Percentiles rank a stretch among this genome's conserved stretches.
phyloP scores from a whole-genome alignment of 163 green algal genomes.

The Scenedesmus sp. region DNA sequence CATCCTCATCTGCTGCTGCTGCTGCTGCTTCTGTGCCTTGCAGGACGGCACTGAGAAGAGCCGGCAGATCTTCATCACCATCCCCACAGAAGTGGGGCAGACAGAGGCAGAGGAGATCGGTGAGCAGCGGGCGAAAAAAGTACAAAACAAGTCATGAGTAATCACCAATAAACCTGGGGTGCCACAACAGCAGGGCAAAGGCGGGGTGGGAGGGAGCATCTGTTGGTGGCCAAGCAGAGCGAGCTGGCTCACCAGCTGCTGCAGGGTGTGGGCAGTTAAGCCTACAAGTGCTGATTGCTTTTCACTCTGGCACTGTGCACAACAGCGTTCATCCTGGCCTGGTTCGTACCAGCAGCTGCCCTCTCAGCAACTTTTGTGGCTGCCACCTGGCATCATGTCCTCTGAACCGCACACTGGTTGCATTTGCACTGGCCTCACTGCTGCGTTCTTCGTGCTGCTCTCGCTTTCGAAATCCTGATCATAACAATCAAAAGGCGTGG shows the following conservation, averaged over 20 bases:
- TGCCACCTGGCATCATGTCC: no score
- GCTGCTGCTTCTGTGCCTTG: conserved; percentile 7
- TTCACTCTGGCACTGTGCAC: no score
- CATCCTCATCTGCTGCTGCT: background rate
- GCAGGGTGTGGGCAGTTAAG: background rate
- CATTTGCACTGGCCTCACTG: background rate
- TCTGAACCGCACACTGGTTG: background rate
- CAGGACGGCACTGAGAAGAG: conserved; percentile 95
- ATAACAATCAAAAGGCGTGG: conserved; percentile 79
- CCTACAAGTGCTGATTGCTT: no score
- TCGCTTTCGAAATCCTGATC: no score
- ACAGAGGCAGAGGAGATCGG: conserved; percentile 99
- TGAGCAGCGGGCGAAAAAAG: conserved; percentile 45
- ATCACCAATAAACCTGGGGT: no score
- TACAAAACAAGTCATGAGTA: background rate
- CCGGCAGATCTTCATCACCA: conserved; percentile 89
- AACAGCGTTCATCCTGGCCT: no score
- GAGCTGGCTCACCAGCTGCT: background rate
- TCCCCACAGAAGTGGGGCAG: conserved; percentile 95
- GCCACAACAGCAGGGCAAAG: no score
- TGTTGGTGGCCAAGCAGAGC: background rate
- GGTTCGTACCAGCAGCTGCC: no score
- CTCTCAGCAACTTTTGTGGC: no score
- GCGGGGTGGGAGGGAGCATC: no score
- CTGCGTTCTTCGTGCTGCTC: background rate